Conservation (phyloP, 345 rosid species). For the Euphorbia tirucalli region DNA sequence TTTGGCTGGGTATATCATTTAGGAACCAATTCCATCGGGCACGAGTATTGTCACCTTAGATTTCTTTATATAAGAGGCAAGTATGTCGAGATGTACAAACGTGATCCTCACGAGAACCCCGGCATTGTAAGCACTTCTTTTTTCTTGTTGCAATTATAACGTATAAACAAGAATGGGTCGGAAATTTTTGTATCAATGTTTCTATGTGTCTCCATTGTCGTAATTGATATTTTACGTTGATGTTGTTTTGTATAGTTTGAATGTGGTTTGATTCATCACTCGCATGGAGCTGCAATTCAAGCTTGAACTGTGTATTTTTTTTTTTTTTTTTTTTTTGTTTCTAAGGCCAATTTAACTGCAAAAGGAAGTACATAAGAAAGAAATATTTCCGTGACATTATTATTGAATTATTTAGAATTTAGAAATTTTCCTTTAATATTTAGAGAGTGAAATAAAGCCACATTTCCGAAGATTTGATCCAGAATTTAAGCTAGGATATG, state of each 20-base stretch:
- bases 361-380: too few species aligned
- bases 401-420: too few species aligned
- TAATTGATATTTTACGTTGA: background rate
- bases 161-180: too few species aligned
- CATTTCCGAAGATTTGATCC: too few species aligned
- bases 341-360: too few species aligned
- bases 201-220: background rate
- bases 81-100: slow-evolving; percentile 82
- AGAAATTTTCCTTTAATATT: too few species aligned
- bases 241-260: background rate
- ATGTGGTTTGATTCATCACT: background rate
- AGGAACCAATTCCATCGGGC: slow-evolving; percentile 81
- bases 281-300: background rate
- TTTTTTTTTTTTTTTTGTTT: too few species aligned
- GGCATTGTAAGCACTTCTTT: slow-evolving; percentile 58
- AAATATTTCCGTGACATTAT: too few species aligned
- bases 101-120: slow-evolving; percentile 84
- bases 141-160: background rate
- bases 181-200: background rate
- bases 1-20: slow-evolving; percentile 85
- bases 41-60: slow-evolving; percentile 71
- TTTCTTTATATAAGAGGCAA: slow-evolving; percentile 72
- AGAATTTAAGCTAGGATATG: too few species aligned
- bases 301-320: background rate
- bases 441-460: too few species aligned